A percentile compares a stretch with the other conserved stretches of the same genome.
These are phyloP conservation scores for Pythium pectinolyticum DNA, from an alignment of 352 stramenopile species.

Conservation along the genomic window DNA sequence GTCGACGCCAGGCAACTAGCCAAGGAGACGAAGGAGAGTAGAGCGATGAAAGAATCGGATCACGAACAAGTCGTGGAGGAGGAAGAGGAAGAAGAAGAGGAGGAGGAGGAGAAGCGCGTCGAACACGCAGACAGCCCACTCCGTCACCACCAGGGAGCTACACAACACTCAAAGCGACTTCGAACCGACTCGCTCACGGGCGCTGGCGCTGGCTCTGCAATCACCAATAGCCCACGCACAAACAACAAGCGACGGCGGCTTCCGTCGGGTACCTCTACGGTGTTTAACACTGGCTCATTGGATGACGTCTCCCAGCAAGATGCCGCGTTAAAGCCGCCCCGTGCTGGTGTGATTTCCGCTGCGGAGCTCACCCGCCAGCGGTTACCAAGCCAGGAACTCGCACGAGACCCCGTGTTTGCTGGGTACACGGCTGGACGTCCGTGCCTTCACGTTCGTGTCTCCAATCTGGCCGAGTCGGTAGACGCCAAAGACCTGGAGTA, in stretches of 20 bases:
- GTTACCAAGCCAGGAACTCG: slow-evolving; percentile 33
- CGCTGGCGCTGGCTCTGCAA: neutral
- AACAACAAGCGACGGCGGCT: neutral
- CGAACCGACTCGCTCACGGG: neutral
- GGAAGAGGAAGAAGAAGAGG: slow-evolving; percentile 18
- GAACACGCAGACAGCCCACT: neutral
- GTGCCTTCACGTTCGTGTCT: slow-evolving; percentile 35
- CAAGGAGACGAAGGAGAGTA: no score
- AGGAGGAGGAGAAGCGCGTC: neutral
- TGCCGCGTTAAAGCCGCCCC: slow-evolving; percentile 1
- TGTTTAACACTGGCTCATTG: no score
- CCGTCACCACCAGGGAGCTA: no score
- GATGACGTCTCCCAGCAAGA: neutral
- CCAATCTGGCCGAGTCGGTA: slow-evolving; percentile 43
- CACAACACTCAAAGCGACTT: slow-evolving; percentile 5
- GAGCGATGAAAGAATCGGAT: no score
- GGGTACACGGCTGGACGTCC: slow-evolving; percentile 37
- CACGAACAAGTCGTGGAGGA: neutral
- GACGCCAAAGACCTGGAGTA: slow-evolving; percentile 58
- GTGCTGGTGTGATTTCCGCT: slow-evolving; percentile 60
- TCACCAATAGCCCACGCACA: neutral
- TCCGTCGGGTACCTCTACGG: no score
- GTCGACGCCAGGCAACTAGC: slow-evolving; percentile 1
- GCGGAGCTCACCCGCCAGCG: slow-evolving; percentile 51
- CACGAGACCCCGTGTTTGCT: slow-evolving; percentile 36